Percentiles rank a stretch among this genome's conserved stretches.
Conservation (phyloP, 202 grass and related monocot species). For the Musa balbisiana region DNA sequence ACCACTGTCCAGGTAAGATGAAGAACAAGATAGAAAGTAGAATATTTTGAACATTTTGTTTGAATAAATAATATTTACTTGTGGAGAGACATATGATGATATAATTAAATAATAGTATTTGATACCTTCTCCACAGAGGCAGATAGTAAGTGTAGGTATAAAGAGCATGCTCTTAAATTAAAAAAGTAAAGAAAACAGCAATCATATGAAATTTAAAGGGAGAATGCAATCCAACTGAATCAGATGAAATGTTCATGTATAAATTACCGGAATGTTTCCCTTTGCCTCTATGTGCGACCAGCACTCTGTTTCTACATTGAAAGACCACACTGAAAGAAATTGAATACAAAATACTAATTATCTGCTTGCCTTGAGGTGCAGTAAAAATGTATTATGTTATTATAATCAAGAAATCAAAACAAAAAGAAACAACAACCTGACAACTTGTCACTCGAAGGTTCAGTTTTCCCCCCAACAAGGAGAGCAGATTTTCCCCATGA, state of each 20-base stretch:
- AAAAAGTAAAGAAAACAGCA: neutral
- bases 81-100: neutral
- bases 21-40: neutral
- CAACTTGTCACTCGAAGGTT: conserved; percentile 67
- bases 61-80: neutral
- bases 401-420: conserved; percentile 16
- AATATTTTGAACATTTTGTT: neutral
- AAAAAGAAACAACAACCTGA: conserved; percentile 45
- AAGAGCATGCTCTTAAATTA: neutral
- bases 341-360: conserved; percentile 30
- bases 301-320: conserved; percentile 63
- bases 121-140: neutral
- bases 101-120: neutral
- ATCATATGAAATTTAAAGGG: neutral
- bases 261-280: conserved; percentile 78
- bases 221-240: neutral
- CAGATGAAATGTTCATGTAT: neutral
- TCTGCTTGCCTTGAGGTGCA: conserved; percentile 3
- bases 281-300: conserved; percentile 82
- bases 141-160: neutral
- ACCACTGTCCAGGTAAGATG: neutral
- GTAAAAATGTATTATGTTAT: conserved; percentile 7
- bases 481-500: conserved; percentile 87
- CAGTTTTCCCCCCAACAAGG: conserved; percentile 87
- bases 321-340: conserved; percentile 79